Base-by-base conservation (phyloP, 768 basidiomycete genomes). In the Tricholoma bakamatsutake region DNA sequence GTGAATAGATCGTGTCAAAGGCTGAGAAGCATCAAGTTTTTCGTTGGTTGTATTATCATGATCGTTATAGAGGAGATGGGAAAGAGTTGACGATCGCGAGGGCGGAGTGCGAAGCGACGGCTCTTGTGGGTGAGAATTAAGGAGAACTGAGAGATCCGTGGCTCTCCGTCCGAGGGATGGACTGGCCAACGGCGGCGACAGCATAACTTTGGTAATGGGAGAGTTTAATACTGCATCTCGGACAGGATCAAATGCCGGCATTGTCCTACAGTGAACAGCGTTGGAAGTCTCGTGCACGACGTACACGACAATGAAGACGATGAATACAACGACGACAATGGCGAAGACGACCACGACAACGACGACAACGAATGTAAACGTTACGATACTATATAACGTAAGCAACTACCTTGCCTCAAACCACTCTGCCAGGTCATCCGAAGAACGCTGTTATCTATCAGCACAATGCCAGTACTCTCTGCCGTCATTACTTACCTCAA, bases 191-290 rank as follows among this genome's bases (percentile, higher is more conserved):
- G 77, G 54, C 51, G 80, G 71, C 59, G 76, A 67, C 48, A 65
- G 57, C 37, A 62, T 58, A 55, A 77, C 66, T 60, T 76, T 76
- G 39, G 78, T 76, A 63, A 83, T 69, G 30, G 88, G 88, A 42
- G 87, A 88, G 71, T 88, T 88, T 63, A 88, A 80, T 64, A 90
- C 87, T 59, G 90, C 90, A 79, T 91, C 90, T 69, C 90, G 81
- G 59, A 92, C 88, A 64, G 90, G 88, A 79, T 91, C 90, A 78
- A 90, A 90, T 56, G 81, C 81, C 62, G 88, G 84, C 85, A 85
- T 85, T 61, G 55, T 60, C 56, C 51, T 54, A 62, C 59, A 56
- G 57, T 49, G 62, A 59, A 52, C 50, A 59, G 54, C 47, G 58
- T 57, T 59, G 40, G 52, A 55, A 51, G 37, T 54, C 48, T 53